Base-by-base conservation (phyloP, 345 rosid species). In the Mercurialis annua region DNA sequence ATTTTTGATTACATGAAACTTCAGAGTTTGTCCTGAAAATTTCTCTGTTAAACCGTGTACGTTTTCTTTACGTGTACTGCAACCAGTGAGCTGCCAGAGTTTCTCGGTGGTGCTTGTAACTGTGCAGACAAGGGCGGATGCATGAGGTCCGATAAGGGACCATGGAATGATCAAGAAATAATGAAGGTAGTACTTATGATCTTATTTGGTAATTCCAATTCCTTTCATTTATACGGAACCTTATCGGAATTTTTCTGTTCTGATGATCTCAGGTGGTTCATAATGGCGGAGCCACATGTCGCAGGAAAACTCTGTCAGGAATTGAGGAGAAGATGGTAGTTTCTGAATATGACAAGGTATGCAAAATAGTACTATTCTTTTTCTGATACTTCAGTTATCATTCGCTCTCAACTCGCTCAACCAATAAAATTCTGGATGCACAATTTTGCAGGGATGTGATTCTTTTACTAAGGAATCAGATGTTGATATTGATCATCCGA, bases 131-230 rank as follows among this genome's bases (percentile, higher is more conserved):
- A 84, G 77, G 98, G 98, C 10, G 97, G 98, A 9, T 90, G 98
- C 38, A 83, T 93, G 96, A 85, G 86, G 42, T 89, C 97, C 12
- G 98, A 93, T 69, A 93, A 90, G 81, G 98, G 98, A 27, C 98
- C 98, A 46, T 93, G 98, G 97, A 90, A 90, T 61, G 86, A 87
- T 68, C 81, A 85, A 10, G 94, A 87, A 15, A 81, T 89, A 65
- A 53, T 90, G 53, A 85, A 81, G 87, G 98, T 90, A 70, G 56
- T 2, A 2, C 6, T n/a, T 10, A 21, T 10, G 3, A 44, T 33
- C 56, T 5, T 24, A 23, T 57, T 17, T 47, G 44, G n/a, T 17
- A 55, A 16, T 16, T 23, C 21, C 8, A 23, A 23, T 33, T 65
- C 43, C 60, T 55, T 59, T 69, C 30, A n/a, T 51, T 58, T 42